Evolutionary conservation across 768 basidiomycete genomes (phyloP), one percentile per base, ranked within the genome.

Genomic region (Lactarius sp.): DNA sequence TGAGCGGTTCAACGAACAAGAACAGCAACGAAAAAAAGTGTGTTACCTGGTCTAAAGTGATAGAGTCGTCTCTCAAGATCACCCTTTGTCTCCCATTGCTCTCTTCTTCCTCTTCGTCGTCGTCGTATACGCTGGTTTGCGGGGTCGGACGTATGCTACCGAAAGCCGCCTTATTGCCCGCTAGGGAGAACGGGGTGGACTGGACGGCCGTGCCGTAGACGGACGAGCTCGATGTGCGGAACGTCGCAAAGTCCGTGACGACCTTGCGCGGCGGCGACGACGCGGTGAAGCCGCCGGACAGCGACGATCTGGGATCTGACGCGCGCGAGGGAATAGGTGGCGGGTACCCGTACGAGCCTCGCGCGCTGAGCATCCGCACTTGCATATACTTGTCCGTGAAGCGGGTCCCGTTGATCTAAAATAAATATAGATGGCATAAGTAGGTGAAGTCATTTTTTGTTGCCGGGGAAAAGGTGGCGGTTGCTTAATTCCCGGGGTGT

Each of bases 331-430:
- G 79, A 55, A 76, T 76, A 66, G 79, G 78, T 36, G 80, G 81
- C 7, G 79, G 73, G 60, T 84, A 82, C 37, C 82, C 80, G 18
- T 82, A 82, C 2, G 76, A 69, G 64, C 76, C 77, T 46, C 88
- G 82, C 39, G 79, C 76, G 61, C 83, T 74, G 22, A 82, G 72
- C 70, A 86, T 82, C 53, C 89, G 82, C 37, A 88, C 85, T 69
- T 86, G 83, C 33, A 95, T 82, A 74, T 98, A 98, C 74, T 96
- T 95, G 69, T 98, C 95, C 20, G 96, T 98, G 78, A 98, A 96
- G 3, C 96, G 89, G 47, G 93, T 92, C n/a, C 92, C 93, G 54
- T 87, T 85, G 52, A 97, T 90, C 94, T 97, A 72, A 33, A 18
- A 53, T 10, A n/a, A 41, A 56, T 62, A 16, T 47, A 61, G 37